Evolutionary conservation across 2,329 filamentous ascomycete species (phyloP), one percentile per base, ranked within the genome.

Genomic region (Pseudocercospora macadamiae): DNA sequence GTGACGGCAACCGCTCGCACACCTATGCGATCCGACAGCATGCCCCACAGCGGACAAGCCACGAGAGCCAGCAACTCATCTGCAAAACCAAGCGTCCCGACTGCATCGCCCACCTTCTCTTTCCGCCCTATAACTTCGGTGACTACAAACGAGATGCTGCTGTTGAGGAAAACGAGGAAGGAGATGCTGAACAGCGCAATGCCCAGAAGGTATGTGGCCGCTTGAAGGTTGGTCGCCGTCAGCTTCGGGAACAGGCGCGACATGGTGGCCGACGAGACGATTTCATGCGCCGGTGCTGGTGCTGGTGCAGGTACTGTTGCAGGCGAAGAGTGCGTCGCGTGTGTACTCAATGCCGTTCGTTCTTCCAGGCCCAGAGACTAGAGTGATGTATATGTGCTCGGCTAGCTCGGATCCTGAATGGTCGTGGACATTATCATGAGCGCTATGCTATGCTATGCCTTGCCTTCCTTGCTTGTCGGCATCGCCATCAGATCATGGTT

Each of bases 111-210:
- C 7, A 95, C 89, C 66, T 83, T 81, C 62, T 86, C 76, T 70
- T 89, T 88, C 68, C 89, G 82, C 60, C 89, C 89, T 66, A 96
- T 87, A 62, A 91, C 83, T 74, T 93, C 89, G 61, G 90, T 93
- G 61, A 96, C 86, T 59, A 95, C 89, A 76, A 95, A 96, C 55
- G 89, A 91, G 60, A 95, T 82, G 71, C 86, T 88, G 78, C 87
- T 89, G 79, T 95, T 95, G 63, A 96, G 84, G 77, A 96, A 96
- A 69, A 96, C 91, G 65, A 96, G 88, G 78, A 95, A 95, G 55
- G 89, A 89, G 70, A 96, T 95, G 75, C 87, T 91, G 80, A 93
- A 93, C 67, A 96, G 86, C 61, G 89, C 90, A 70, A 95, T 89
- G 71, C 88, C 88, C 64, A 92, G 82, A 32, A 96, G 85, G 74